phyloP scores from a whole-genome alignment of 2,329 filamentous ascomycete genomes.

The Neofusicoccum sp. region DNA sequence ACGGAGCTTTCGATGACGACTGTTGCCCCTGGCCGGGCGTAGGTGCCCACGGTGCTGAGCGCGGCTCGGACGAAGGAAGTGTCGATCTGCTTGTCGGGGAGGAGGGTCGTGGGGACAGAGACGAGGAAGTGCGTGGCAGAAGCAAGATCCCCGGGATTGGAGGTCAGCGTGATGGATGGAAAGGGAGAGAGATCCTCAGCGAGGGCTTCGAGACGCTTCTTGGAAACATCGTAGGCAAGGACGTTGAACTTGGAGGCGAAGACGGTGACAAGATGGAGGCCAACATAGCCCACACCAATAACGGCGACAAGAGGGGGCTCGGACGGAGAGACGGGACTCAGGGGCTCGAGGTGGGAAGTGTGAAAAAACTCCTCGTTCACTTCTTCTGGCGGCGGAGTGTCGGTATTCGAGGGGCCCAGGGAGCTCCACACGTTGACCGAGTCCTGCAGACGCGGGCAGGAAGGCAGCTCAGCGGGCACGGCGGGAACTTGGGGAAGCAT shows the following conservation, averaged over 20 bases:
- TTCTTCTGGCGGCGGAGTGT: neutral
- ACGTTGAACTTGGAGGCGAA: conserved; percentile 46
- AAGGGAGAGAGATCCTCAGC: conserved; percentile 24
- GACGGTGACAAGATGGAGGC: conserved; percentile 47
- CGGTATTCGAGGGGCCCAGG: neutral
- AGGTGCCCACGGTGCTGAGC: conserved; percentile 41
- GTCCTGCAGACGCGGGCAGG: neutral
- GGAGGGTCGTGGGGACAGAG: conserved; percentile 53
- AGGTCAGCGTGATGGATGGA: conserved; percentile 39
- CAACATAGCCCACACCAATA: conserved; percentile 55
- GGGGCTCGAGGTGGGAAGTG: neutral
- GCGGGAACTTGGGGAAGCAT: neutral
- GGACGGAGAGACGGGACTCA: neutral
- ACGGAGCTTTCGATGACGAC: conserved; percentile 56
- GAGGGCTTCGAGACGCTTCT: neutral
- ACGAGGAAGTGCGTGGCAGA: conserved; percentile 54
- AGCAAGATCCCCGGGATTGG: conserved; percentile 37
- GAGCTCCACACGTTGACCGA: conserved; percentile 2
- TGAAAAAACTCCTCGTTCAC: conserved; percentile 14
- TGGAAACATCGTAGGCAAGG: conserved; percentile 35
- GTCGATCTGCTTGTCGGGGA: conserved; percentile 49
- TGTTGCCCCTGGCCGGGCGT: conserved; percentile 46
- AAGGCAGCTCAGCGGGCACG: neutral
- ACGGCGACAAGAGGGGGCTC: conserved; percentile 40
- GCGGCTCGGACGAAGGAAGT: conserved; percentile 48